Conservation (phyloP, 75 land plant species). For the Adiantum capillusveneris region DNA sequence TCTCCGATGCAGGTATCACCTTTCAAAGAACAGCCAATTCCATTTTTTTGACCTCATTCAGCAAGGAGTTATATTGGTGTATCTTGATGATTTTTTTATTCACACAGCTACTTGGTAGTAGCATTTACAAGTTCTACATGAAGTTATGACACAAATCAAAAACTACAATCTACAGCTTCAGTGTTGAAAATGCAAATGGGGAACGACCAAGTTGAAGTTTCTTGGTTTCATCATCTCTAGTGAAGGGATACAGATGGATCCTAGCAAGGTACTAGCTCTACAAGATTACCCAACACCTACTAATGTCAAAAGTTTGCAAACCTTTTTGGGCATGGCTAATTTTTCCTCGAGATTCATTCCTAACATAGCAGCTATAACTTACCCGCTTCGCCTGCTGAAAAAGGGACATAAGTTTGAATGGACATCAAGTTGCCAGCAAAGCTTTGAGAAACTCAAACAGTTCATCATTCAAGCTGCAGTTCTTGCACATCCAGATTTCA, state of each 20-base stretch:
- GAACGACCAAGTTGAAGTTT: no score
- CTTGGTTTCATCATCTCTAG: no score
- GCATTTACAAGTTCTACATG: no score
- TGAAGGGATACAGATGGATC: conserved; percentile 2
- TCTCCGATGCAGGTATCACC: conserved; percentile 1
- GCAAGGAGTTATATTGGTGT: background rate
- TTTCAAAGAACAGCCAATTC: conserved; percentile 8
- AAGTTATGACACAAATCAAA: no score
- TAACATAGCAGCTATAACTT: background rate
- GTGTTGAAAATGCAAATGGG: no score
- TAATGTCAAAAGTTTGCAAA: no score
- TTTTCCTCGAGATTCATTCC: background rate
- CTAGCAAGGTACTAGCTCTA: background rate
- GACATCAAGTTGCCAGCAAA: background rate
- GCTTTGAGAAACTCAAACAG: background rate
- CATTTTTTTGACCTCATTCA: conserved; percentile 3
- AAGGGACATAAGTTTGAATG: background rate
- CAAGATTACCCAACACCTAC: no score
- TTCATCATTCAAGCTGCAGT: background rate
- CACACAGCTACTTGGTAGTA: no score
- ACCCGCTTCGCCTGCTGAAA: background rate
- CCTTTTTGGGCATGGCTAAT: no score
- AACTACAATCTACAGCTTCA: no score
- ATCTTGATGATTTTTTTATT: no score
- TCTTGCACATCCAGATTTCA: background rate